A percentile compares a stretch with the other conserved stretches of the same genome.
phyloP scores from a whole-genome alignment of 352 stramenopile species.

The Phytopythium cucurbitacearum region DNA sequence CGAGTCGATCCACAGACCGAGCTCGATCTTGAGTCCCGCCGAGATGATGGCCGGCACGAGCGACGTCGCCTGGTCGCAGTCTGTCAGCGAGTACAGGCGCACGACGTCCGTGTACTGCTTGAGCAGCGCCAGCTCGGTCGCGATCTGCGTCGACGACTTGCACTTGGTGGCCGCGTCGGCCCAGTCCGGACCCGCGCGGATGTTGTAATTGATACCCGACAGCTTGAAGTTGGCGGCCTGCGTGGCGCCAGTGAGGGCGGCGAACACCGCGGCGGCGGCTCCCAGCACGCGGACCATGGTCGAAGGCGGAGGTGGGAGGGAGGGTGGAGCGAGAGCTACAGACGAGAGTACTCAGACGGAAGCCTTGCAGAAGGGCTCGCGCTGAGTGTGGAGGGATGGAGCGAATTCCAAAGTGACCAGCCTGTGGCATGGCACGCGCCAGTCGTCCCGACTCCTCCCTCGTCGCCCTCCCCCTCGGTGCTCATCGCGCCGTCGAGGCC shows the following conservation, averaged over 20 bases:
- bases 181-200: slow-evolving; percentile 50
- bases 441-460: no score
- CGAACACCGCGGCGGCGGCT: slow-evolving; percentile 19
- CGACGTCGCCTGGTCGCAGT: slow-evolving; percentile 39
- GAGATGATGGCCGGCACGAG: slow-evolving; percentile 36
- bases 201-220: slow-evolving; percentile 76
- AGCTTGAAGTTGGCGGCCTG: slow-evolving; percentile 33
- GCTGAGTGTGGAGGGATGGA: neutral
- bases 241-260: slow-evolving; percentile 15
- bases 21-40: slow-evolving; percentile 40
- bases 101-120: slow-evolving; percentile 44
- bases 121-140: slow-evolving; percentile 38
- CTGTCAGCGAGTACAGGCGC: slow-evolving; percentile 45
- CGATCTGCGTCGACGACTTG: slow-evolving; percentile 43
- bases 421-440: no score
- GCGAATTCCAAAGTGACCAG: neutral
- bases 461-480: no score
- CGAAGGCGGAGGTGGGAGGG: neutral
- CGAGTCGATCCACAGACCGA: slow-evolving; percentile 52
- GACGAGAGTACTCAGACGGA: slow-evolving; percentile 2
- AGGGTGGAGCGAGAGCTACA: neutral
- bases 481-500: no score
- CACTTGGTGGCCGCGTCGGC: slow-evolving; percentile 43
- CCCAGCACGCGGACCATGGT: slow-evolving; percentile 32
- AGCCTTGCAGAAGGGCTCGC: neutral